A percentile compares a stretch with the other conserved stretches of the same genome.
phyloP scores from a whole-genome alignment of 148 eudicot species.

The Vaccinium macrocarpon region DNA sequence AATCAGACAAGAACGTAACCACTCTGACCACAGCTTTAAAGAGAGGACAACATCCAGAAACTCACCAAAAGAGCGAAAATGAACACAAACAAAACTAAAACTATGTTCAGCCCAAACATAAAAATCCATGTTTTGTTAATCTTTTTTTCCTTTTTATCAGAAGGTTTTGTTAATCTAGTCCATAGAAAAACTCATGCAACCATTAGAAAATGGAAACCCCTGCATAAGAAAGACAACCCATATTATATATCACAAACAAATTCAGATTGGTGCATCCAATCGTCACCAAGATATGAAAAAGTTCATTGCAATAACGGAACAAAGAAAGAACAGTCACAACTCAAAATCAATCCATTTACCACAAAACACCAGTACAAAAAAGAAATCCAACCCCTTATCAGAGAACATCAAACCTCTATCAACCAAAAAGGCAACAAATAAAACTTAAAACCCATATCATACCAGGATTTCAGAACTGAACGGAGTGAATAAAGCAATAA shows the following conservation, averaged over 20 bases:
- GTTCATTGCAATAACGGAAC: not conserved
- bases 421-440: not conserved
- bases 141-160: not conserved
- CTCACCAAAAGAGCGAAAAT: not conserved
- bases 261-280: not conserved
- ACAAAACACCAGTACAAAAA: not conserved
- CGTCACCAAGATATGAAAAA: not conserved
- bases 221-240: not conserved
- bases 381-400: not conserved
- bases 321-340: not conserved
- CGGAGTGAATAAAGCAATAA: not conserved
- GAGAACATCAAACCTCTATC: not conserved
- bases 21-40: not conserved
- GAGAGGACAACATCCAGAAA: not conserved
- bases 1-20: not conserved
- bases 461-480: slow-evolving; percentile 4
- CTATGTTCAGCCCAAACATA: not conserved
- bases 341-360: not conserved
- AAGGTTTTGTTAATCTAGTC: not conserved
- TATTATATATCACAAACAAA: not conserved
- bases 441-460: not conserved
- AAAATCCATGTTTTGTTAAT: not conserved
- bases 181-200: slow-evolving; percentile 6
- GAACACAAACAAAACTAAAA: not conserved
- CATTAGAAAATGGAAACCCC: not conserved